Percentiles rank a stretch among this genome's conserved stretches.
Conservation (phyloP, 371 early-diverging fungal species). For the Smittium culicis region DNA sequence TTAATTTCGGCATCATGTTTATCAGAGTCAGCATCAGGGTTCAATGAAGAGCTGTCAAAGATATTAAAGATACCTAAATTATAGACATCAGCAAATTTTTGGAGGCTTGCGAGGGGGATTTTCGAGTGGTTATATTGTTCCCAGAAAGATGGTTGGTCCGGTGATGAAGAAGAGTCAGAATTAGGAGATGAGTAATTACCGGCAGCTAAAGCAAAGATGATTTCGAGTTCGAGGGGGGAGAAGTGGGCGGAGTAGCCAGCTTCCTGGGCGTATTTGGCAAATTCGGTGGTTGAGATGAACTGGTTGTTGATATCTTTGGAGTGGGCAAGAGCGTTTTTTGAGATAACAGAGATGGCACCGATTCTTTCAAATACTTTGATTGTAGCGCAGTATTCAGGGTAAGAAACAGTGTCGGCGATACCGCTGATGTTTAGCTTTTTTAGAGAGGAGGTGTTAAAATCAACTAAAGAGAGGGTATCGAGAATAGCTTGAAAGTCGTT, state of each 20-base stretch:
- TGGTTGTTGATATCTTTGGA: background rate
- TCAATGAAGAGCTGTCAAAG: background rate
- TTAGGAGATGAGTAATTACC: background rate
- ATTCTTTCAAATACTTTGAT: constrained; percentile 4
- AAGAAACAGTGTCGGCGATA: background rate
- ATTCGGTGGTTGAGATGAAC: background rate
- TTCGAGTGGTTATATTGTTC: background rate
- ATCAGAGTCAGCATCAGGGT: background rate
- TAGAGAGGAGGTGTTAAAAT: background rate
- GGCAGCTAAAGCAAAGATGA: constrained; percentile 2
- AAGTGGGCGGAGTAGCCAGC: constrained; percentile 3
- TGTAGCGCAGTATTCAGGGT: constrained; percentile 8
- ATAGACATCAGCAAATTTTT: background rate
- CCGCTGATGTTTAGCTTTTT: background rate
- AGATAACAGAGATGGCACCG: constrained; percentile 7
- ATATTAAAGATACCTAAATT: background rate
- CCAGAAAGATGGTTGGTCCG: background rate
- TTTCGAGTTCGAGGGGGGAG: constrained; percentile 7
- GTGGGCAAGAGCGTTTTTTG: background rate
- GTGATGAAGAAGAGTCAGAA: background rate
- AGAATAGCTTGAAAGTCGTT: constrained; percentile 2
- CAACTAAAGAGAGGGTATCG: background rate
- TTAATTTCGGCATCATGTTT: background rate
- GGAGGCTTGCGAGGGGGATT: background rate
- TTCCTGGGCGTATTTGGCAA: background rate